Base-by-base conservation (phyloP, 1,139 yeast species). In the Protomyces inouyei region DNA sequence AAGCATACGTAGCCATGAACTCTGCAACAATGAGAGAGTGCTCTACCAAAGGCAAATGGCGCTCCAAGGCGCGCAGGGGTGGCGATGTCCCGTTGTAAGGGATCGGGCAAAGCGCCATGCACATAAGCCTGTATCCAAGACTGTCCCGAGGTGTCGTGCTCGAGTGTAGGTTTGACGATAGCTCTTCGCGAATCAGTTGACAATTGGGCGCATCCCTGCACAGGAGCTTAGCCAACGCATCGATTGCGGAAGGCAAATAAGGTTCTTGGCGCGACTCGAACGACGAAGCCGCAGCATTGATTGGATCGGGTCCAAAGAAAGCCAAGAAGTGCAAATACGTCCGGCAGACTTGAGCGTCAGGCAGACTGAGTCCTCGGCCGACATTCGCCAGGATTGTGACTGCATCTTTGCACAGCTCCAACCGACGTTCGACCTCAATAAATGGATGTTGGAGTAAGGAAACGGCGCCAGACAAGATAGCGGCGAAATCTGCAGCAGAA, bases 11-110 rank as follows among this genome's bases (percentile, higher is more conserved):
- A 3, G 63, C 52, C 14, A 38, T 28, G 35, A 23, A n/a, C 36
- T 52, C 63, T 16, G 53, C 63, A 25, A 59, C 52, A 32, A 59
- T 59, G 2, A 59, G 14, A 9, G 63, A 45, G 36, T 59, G 63
- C 18, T 59, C 52, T 6, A 59, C 25, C 18, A 59, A 45, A 3
- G 63, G 63, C 5, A 59, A 9, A 8, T 55, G 52, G 16, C 18
- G 18, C 14, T 55, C 48, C n/a, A 52, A 12, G 12, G 21, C 18
- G 14, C 23, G 38, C 36, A 37, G 23, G 21, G 38, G 21, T 21
- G 18, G 48, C 6, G 35, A 25, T 16, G 36, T 16, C n/a, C 40
- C 23, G 35, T 28, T 51, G 28, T 12, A 14, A 18, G 61, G 55
- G 32, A 57, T 36, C 12, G 45, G 32, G 9, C 28, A 43, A n/a